Base-by-base conservation (phyloP, 306 rosid species). In the Malus sylvestris region DNA sequence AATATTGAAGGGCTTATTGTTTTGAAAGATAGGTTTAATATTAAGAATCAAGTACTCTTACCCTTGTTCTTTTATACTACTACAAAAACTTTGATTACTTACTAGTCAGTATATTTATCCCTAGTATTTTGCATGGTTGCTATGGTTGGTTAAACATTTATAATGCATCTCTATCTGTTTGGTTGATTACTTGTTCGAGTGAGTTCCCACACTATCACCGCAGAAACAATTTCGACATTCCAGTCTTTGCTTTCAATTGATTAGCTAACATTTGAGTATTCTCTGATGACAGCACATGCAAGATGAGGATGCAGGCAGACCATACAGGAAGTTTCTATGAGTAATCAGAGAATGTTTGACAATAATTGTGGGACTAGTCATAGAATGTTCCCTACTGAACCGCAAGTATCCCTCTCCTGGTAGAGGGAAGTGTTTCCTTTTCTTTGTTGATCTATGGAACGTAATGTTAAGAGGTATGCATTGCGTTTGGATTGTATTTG, bases 231-330 rank as follows among this genome's bases (percentile, higher is more conserved):
- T 52, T 52, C 30, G 30, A 46, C 49, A 29, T 70, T 69, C 35
- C 74, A 9, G 44, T 20, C 22, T 55, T 55, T 32, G 10, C 67
- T 33, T 18, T 38, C 23, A 58, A 62, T 22, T 40, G 5, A 25
- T 69, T 33, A 10, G 19, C 19, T 51, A 22, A 72, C 67, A 35
- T 27, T 73, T 73, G 11, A 65, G 18, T 72, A 40, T 38, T 8
- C 9, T 10, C 3, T 79, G 69, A 66, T 76, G 70, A 65, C 93
- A 91, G 97, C 96, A 91, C 76, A 91, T 91, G 96, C 98, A 93
- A 87, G 98, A 93, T 77, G 98, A 93, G 78, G 98, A 93, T 81
- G 88, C 88, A 35, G 97, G 97, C 71, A 78, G 96, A 75, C 93
- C 98, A 0, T 87, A 93, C 91, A 83, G 96, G 85, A 93, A 91